Evolutionary conservation across 805 yeast genomes (phyloP), one percentile per base, ranked within the genome.

Genomic region (Metschnikowia noctiluminum): DNA sequence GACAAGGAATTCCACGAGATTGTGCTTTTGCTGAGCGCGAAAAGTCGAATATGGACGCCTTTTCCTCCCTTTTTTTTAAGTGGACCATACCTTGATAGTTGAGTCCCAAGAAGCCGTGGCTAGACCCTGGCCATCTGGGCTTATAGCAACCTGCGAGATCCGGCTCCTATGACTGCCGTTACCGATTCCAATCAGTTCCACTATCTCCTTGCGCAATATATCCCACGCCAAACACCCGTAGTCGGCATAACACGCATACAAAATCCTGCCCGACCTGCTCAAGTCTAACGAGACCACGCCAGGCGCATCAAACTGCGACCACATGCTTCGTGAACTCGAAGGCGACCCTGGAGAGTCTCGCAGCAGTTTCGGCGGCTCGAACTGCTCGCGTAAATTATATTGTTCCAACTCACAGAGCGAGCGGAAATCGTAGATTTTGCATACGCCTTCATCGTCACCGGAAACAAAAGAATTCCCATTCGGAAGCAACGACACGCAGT

Each of bases 101-200:
- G 82, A 66, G 61, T 89, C 96, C 87, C 95, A 85, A 1, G 92
- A 85, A 1, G 87, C 85, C 1, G 96, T 87, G 48, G 85, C 82
- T 9, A 90, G 75, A 0, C 85, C 90, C 21, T 79, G 61, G 0
- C 97, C 96, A 64, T 89, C 88, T 0, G 83, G 83, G 54, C 90
- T 79, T 1, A 84, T 76, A 35, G 73, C 69, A 2, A 90, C 85
- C 56, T 81, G 80, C 43, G 82, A 80, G 9, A 87, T 77, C 41
- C 84, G 73, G 53, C 80, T 81, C 10, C 69, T 60, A 57, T 87
- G 94, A 43, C 61, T 63, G 7, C 59, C 65, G 16, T 53, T 57
- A 0, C 87, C 88, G 13, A 53, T 43, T 28, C 81, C 83, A 44
- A 89, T 61, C 15, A 77, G 71, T 0, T 89, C 90, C 7, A 88